These are phyloP conservation scores for Nothomitra cinnamomea DNA, from an alignment of 2,329 filamentous ascomycete species.

Conservation along the genomic window DNA sequence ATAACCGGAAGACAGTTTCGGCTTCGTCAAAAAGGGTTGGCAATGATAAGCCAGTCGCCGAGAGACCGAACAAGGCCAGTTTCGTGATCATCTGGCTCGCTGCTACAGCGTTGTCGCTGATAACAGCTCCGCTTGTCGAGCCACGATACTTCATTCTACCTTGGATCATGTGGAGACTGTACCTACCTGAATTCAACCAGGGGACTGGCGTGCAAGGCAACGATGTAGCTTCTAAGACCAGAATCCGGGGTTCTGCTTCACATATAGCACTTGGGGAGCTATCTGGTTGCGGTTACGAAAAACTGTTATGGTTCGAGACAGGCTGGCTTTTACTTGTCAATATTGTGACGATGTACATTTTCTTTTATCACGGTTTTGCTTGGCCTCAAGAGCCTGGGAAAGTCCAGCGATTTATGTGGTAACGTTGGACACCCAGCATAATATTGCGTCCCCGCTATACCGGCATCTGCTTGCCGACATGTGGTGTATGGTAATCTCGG, in stretches of 20 bases:
- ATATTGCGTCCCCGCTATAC: too few species aligned
- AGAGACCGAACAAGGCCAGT: conserved; percentile 20
- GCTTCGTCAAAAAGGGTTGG: conserved; percentile 9
- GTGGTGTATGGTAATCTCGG: too few species aligned
- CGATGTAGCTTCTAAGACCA: not conserved
- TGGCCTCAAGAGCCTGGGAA: conserved; percentile 41
- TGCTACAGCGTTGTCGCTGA: conserved; percentile 58
- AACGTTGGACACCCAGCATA: not conserved
- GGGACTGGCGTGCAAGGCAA: not conserved
- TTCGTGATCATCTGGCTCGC: conserved; percentile 46
- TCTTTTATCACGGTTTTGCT: conserved; percentile 48
- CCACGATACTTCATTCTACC: conserved; percentile 92
- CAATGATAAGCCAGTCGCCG: too few species aligned
- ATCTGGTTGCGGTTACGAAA: conserved; percentile 20
- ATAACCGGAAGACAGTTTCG: not conserved
- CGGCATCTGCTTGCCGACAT: too few species aligned
- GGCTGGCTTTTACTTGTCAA: conserved; percentile 53
- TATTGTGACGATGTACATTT: conserved; percentile 49
- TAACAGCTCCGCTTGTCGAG: conserved; percentile 85
- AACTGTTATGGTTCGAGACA: conserved; percentile 41
- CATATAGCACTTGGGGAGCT: not conserved
- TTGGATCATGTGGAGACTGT: conserved; percentile 81
- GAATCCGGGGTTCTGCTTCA: not conserved
- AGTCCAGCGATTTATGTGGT: conserved; percentile 72
- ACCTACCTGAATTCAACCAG: conserved; percentile 37